Percentiles rank a stretch among this genome's conserved stretches.
Evolutionary conservation across 306 rosid genomes (phyloP).

Genomic region (Castanea crenata): DNA sequence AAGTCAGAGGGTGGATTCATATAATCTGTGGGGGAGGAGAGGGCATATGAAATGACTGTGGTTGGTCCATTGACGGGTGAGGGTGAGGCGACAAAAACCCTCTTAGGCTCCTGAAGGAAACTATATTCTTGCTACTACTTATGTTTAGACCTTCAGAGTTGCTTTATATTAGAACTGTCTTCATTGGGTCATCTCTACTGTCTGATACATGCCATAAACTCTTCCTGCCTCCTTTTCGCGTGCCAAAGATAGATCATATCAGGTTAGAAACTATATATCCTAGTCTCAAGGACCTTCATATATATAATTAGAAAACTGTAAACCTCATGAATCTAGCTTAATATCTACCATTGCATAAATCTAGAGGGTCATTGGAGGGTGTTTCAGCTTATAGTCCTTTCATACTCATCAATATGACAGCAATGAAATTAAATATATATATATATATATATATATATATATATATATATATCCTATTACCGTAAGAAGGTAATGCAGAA

Average conservation of each 20-base stretch:
- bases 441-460: too few species aligned
- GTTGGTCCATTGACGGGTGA: background rate
- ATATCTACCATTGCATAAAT: too few species aligned
- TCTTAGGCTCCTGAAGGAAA: background rate
- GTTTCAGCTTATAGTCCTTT: too few species aligned
- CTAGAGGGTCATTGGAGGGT: too few species aligned
- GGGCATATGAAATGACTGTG: too few species aligned
- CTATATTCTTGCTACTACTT: background rate
- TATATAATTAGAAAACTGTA: background rate
- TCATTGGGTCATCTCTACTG: background rate
- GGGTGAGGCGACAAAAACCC: background rate
- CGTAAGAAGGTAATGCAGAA: background rate
- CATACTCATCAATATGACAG: too few species aligned
- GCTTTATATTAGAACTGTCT: conserved; percentile 2
- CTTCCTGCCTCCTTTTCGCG: background rate
- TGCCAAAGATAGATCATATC: background rate
- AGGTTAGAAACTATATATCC: background rate
- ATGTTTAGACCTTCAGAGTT: background rate
- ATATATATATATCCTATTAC: background rate
- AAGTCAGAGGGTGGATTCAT: too few species aligned
- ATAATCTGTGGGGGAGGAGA: too few species aligned
- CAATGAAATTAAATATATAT: too few species aligned
- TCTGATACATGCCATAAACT: background rate
- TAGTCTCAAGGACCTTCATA: background rate
- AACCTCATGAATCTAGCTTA: too few species aligned